A percentile compares a stretch with the other conserved stretches of the same genome.
Evolutionary conservation across 2,329 filamentous ascomycete genomes (phyloP).

Genomic region (Trichoderma oligosporum): DNA sequence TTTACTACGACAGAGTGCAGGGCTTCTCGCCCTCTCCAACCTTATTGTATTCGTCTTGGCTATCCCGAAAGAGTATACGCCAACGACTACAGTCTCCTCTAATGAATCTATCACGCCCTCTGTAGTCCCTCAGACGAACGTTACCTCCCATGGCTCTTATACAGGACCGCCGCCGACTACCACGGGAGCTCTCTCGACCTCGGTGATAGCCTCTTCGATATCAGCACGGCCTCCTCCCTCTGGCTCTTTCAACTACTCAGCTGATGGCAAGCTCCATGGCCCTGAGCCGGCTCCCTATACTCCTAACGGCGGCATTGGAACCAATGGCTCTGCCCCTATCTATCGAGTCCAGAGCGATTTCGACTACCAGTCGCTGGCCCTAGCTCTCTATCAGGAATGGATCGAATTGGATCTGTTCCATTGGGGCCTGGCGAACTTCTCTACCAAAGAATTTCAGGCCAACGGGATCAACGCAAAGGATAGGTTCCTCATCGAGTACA

Average conservation of each 20-base stretch:
- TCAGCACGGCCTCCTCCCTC: conserved; percentile 54
- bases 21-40: conserved; percentile 4
- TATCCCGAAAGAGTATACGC: background rate
- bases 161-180: conserved; percentile 61
- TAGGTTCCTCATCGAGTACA: conserved; percentile 67
- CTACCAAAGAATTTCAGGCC: conserved; percentile 62
- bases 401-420: conserved; percentile 83
- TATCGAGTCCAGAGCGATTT: conserved; percentile 79
- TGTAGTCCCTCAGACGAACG: conserved; percentile 45
- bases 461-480: conserved; percentile 67
- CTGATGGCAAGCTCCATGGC: conserved; percentile 65
- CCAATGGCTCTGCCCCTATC: conserved; percentile 71
- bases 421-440: conserved; percentile 67
- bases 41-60: background rate
- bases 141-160: conserved; percentile 66
- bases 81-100: conserved; percentile 36
- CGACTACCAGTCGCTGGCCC: conserved; percentile 72
- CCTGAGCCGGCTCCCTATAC: conserved; percentile 67
- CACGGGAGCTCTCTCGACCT: conserved; percentile 63
- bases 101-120: conserved; percentile 27
- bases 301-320: conserved; percentile 69
- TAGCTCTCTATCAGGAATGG: conserved; percentile 78
- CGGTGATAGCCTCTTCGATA: conserved; percentile 55
- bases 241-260: conserved; percentile 65
- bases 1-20: background rate